phyloP scores from a whole-genome alignment of 192 early-diverging fungal species.

The Lunasporangiospora selenospora region DNA sequence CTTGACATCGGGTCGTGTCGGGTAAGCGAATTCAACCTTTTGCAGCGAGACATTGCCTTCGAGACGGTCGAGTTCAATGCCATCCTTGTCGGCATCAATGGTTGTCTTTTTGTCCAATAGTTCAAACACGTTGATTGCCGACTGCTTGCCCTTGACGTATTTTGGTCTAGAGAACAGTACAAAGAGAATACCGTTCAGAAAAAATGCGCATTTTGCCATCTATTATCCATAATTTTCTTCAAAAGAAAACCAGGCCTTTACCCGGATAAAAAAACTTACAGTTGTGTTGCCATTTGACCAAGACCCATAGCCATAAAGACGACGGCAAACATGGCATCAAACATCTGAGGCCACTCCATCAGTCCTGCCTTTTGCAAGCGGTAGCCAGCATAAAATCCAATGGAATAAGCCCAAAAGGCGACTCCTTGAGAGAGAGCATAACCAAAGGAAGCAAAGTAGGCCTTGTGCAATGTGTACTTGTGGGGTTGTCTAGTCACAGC shows the following conservation, averaged over 20 bases:
- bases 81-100: slow-evolving; percentile 50
- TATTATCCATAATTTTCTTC: slow-evolving; percentile 69
- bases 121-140: slow-evolving; percentile 58
- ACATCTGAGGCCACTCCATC: slow-evolving; percentile 21
- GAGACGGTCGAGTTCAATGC: slow-evolving; percentile 36
- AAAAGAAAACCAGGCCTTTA: slow-evolving; percentile 17
- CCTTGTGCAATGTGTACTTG: slow-evolving; percentile 41
- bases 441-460: slow-evolving; percentile 46
- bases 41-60: slow-evolving; percentile 33
- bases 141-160: slow-evolving; percentile 63
- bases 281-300: slow-evolving; percentile 48
- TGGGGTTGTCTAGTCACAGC: slow-evolving; percentile 54
- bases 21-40: slow-evolving; percentile 60
- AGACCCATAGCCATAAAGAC: slow-evolving; percentile 46
- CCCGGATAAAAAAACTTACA: slow-evolving; percentile 23
- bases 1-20: slow-evolving; percentile 63
- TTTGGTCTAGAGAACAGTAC: slow-evolving; percentile 57
- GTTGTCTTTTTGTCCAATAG: slow-evolving; percentile 54
- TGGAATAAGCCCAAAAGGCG: slow-evolving; percentile 55
- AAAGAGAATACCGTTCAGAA: slow-evolving; percentile 62
- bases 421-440: slow-evolving; percentile 59
- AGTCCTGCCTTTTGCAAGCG: slow-evolving; percentile 37
- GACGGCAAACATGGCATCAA: slow-evolving; percentile 42
- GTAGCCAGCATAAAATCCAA: slow-evolving; percentile 63
- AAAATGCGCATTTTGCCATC: slow-evolving; percentile 58